Base-by-base conservation (phyloP, 2,329 filamentous ascomycete genomes). In the Clonostachys byssicola region DNA sequence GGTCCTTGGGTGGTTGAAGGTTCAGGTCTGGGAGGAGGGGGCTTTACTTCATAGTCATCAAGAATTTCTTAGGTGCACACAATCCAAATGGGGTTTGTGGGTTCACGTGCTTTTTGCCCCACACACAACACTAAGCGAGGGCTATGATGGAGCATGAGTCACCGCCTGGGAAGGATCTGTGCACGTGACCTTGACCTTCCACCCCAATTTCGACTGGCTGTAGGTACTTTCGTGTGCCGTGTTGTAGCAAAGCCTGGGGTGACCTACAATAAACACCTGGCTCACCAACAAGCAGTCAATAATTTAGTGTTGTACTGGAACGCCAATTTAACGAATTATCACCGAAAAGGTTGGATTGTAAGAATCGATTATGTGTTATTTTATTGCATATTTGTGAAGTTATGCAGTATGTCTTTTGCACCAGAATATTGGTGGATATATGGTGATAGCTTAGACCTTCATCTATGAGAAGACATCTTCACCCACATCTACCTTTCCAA, bases 401-500 rank as follows among this genome's bases (percentile, higher is more conserved):
- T 9, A 30, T 30, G 23, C 23, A 30, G 9, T 3, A 10, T 30
- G 23, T 30, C 23, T 30, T 30, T 30, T 10, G 23, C 23, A 30
- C 23, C 23, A 30, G 23, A 10, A 30, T 30, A 30, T 10, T 10
- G 9, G 23, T 30, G 23, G 23, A 30, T 30, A 30, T 30, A 30
- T 30, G 9, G 9, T 35, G 33, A 12, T 41, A 14, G n/a, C 38
- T 33, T 30, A 39, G 33, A 14, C 34, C 34, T 18, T 39, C n/a
- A 35, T 17, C 17, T 47, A 47, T 5, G 40, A 12, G 17, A 47
- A 47, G n/a, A 41, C 14, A 20, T 41, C 88, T 9, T 80, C 86
- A 42, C 71, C 73, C 12, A 92, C 71, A 63, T 97, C 92, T 44
- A 96, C 84, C 68, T 87, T 92, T 6, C 94, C 94, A 44, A 99